Base-by-base conservation (phyloP, 805 yeast genomes). In the Metschnikowia santaceciliae region DNA sequence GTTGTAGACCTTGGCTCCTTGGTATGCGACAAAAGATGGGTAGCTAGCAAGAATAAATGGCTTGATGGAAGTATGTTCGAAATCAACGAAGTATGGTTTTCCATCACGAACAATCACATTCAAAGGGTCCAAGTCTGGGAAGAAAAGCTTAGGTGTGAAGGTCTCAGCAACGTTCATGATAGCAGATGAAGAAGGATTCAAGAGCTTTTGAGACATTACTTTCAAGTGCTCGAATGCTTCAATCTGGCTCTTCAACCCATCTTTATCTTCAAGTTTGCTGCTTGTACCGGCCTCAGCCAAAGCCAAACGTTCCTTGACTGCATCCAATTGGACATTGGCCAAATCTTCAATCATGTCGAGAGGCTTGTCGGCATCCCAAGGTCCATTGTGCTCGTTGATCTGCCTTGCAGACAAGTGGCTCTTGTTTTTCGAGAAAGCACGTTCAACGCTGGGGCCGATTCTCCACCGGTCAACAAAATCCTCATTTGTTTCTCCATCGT, bases 71-170 rank as follows among this genome's bases (percentile, higher is more conserved):
- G 91, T 68, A 59, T 86, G 84, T 70, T 94, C 98, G 64, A 91
- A 86, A 69, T 92, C 99, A 48, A 90, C 63, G 54, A 90, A 82
- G 60, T 76, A 79, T 17, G 73, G 71, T 7, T 65, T 67, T 32
- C 66, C 65, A 38, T 52, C 55, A 11, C 75, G 70, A 22, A 77
- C 65, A 42, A 90, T 74, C 7, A 89, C 88, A 64, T 92, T 92
- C 80, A 91, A 76, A 20, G 99, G 98, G 66, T 90, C 95, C 57
- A 94, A 71, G 66, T 94, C 98, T 4, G 97, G 92, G 55, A 83
- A 77, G 56, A 72, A 80, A 48, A 92, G 71, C 59, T 92, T 80
- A 52, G 96, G 92, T 48, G 82, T 77, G 60, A 87, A 78, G 40
- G 89, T 68, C 50, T 83, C 82, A 2, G 71, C 73, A 50, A 78